Percentiles rank a stretch among this genome's conserved stretches.
phyloP scores from a whole-genome alignment of 2,329 filamentous ascomycete genomes.

The Stromatinia cepivora region DNA sequence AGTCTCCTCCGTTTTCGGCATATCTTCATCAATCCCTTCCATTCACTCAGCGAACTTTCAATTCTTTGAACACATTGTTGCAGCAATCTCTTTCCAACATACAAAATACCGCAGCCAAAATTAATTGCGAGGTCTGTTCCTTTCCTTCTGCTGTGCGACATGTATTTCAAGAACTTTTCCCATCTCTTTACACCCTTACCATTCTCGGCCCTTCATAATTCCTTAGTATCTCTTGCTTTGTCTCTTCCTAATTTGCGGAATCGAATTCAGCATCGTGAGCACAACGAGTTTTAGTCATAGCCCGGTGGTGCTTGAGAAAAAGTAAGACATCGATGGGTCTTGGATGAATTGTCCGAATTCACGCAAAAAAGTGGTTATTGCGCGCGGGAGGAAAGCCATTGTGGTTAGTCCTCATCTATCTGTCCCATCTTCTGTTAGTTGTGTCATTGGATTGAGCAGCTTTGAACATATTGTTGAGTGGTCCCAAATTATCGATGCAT shows the following conservation, averaged over 20 bases:
- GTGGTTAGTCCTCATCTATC: not conserved
- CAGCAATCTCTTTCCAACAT: no score
- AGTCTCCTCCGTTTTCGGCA: not conserved
- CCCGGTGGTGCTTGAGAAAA: not conserved
- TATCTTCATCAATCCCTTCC: no score
- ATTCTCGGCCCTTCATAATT: not conserved
- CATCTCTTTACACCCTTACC: not conserved
- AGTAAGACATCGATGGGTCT: no score
- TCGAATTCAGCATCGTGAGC: not conserved
- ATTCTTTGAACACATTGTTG: no score
- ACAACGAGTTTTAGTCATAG: not conserved
- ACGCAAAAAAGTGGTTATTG: not conserved
- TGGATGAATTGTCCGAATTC: no score
- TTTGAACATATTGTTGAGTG: no score
- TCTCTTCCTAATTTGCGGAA: not conserved
- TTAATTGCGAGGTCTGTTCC: not conserved
- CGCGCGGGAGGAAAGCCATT: not conserved
- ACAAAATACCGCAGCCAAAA: not conserved
- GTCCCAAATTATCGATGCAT: not conserved
- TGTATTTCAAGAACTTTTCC: not conserved
- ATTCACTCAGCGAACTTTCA: no score
- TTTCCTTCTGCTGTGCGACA: not conserved
- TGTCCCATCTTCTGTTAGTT: not conserved
- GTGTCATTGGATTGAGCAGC: no score
- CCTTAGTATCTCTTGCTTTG: not conserved